Conservation (phyloP, 257 asterid genomes). For the Knoxia roxburghii region DNA sequence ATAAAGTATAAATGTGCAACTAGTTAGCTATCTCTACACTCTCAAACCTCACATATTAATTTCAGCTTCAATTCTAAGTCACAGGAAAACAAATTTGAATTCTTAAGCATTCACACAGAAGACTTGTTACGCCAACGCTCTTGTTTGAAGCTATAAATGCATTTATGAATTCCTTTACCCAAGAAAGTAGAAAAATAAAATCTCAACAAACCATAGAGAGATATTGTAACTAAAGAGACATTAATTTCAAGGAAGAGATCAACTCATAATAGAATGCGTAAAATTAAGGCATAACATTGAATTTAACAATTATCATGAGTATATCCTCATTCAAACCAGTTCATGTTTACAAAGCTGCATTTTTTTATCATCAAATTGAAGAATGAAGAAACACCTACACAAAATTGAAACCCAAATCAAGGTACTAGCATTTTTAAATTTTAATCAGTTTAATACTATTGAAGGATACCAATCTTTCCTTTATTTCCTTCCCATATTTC, state of each 20-base stretch:
- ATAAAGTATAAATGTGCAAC: background rate
- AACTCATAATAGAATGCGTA: background rate
- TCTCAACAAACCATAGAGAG: background rate
- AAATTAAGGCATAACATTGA: background rate
- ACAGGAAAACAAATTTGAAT: background rate
- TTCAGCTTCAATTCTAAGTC: background rate
- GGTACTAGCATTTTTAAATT: background rate
- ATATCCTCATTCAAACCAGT: background rate
- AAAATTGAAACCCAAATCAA: background rate
- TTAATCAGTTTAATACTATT: background rate
- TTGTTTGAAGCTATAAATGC: background rate
- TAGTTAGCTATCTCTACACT: background rate
- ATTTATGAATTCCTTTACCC: background rate
- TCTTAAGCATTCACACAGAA: background rate
- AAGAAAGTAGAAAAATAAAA: background rate
- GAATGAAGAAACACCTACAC: background rate
- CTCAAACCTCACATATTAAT: background rate
- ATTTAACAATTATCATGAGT: background rate
- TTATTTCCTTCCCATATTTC: background rate
- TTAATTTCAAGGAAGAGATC: background rate
- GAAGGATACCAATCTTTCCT: background rate
- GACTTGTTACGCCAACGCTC: background rate
- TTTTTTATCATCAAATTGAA: no score
- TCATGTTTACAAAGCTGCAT: no score
- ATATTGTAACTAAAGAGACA: background rate